Percentiles rank a stretch among this genome's conserved stretches.
These are phyloP conservation scores for Kwoniella botswanensis DNA, from an alignment of 768 basidiomycete species.

Conservation along the genomic window DNA sequence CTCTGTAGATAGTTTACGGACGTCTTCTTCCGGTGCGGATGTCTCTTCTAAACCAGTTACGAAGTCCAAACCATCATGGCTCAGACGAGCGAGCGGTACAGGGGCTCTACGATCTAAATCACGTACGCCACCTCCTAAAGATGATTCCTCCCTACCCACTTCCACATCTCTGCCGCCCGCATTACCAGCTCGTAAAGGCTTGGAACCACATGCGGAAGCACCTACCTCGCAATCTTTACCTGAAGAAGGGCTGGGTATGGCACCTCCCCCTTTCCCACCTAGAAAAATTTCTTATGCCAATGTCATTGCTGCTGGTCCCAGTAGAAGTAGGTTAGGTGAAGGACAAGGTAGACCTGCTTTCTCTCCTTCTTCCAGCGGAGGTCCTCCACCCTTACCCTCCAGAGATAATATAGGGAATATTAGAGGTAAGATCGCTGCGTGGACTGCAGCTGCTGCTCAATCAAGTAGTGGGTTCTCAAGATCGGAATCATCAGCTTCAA, in stretches of 20 bases:
- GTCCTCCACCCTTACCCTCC: slow-evolving; percentile 35
- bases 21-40: slow-evolving; percentile 18
- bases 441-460: slow-evolving; percentile 35
- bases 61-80: slow-evolving; percentile 48
- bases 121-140: slow-evolving; percentile 32
- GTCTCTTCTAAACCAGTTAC: slow-evolving; percentile 28
- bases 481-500: slow-evolving; percentile 38
- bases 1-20: slow-evolving; percentile 12
- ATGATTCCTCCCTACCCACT: slow-evolving; percentile 28
- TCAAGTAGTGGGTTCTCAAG: slow-evolving; percentile 26
- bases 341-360: slow-evolving; percentile 45
- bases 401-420: slow-evolving; percentile 44
- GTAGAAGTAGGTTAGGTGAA: slow-evolving; percentile 38
- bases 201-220: slow-evolving; percentile 2
- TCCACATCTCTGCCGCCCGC: slow-evolving; percentile 39
- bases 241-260: slow-evolving; percentile 9
- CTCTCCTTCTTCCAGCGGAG: slow-evolving; percentile 26
- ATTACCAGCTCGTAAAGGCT: slow-evolving; percentile 41
- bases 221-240: slow-evolving; percentile 19
- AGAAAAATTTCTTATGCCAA: slow-evolving; percentile 36
- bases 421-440: slow-evolving; percentile 43
- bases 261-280: slow-evolving; percentile 32
- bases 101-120: slow-evolving; percentile 42
- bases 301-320: slow-evolving; percentile 27
- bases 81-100: slow-evolving; percentile 43